These are phyloP conservation scores for Pyronema domesticum DNA, from an alignment of 495 filamentous ascomycete genomes.

Conservation along the genomic window DNA sequence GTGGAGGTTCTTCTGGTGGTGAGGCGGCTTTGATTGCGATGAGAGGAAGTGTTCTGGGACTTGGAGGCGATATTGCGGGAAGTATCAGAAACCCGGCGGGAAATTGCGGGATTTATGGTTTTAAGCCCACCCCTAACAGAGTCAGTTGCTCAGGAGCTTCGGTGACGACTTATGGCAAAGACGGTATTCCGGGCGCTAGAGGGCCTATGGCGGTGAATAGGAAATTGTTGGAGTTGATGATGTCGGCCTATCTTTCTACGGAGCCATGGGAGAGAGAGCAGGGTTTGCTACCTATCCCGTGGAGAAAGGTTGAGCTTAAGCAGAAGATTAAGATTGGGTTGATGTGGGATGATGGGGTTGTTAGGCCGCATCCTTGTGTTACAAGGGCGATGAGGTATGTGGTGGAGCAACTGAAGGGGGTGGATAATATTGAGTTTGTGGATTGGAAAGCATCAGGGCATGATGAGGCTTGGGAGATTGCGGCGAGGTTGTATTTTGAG, in stretches of 20 bases:
- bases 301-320: conserved; percentile 19
- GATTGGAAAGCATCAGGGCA: background rate
- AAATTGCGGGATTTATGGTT: conserved; percentile 45
- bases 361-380: conserved; percentile 38
- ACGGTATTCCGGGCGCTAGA: background rate
- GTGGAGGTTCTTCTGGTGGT: conserved; percentile 48
- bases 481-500: background rate
- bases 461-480: background rate
- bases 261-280: conserved; percentile 30
- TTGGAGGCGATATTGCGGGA: conserved; percentile 53
- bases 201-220: background rate
- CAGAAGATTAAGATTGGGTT: conserved; percentile 32
- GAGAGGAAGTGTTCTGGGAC: conserved; percentile 41
- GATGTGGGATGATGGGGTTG: conserved; percentile 36
- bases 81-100: conserved; percentile 49
- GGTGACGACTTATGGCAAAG: background rate
- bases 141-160: conserved; percentile 35
- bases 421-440: background rate
- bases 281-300: conserved; percentile 28
- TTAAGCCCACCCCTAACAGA: conserved; percentile 42
- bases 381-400: conserved; percentile 26
- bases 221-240: conserved; percentile 15
- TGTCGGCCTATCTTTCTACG: conserved; percentile 24
- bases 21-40: conserved; percentile 46
- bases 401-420: background rate